Conservation (phyloP, 805 yeast genomes). For the Saccharomycopsis schoenii region DNA sequence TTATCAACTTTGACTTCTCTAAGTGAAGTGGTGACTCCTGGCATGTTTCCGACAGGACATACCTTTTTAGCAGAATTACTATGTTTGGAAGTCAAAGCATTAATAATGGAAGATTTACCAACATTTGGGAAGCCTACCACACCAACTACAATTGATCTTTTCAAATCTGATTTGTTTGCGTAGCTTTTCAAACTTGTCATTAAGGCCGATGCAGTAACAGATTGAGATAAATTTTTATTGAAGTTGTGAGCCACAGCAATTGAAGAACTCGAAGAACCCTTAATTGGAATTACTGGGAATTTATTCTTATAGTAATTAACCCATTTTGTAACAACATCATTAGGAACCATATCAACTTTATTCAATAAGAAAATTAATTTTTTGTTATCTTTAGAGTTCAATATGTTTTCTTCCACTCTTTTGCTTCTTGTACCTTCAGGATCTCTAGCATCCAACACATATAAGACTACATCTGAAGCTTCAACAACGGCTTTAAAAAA, state of each 20-base stretch:
- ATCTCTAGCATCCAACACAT: constrained; percentile 95
- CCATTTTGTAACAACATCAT: constrained; percentile 78
- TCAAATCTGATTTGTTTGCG: constrained; percentile 73
- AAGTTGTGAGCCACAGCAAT: constrained; percentile 31
- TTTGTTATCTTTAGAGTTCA: constrained; percentile 63
- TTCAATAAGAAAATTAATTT: constrained; percentile 80
- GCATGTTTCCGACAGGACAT: constrained; percentile 96
- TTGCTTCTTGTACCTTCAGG: constrained; percentile 92
- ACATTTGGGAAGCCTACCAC: constrained; percentile 97
- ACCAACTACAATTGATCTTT: constrained; percentile 86
- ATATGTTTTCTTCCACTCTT: constrained; percentile 82
- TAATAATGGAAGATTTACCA: constrained; percentile 91
- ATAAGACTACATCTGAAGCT: constrained; percentile 80
- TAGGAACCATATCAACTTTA: constrained; percentile 89
- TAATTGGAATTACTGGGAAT: constrained; percentile 88
- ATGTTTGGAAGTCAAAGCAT: constrained; percentile 56
- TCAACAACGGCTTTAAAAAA: constrained; percentile 90
- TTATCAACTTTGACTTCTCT: constrained; percentile 89
- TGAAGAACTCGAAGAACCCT: constrained; percentile 64
- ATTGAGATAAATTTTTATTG: constrained; percentile 62
- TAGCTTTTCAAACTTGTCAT: constrained; percentile 77
- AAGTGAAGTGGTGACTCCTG: constrained; percentile 90
- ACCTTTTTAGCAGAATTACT: constrained; percentile 57
- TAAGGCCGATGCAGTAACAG: constrained; percentile 63
- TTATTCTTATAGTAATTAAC: constrained; percentile 62